Evolutionary conservation across 2,329 filamentous ascomycete species (phyloP), one percentile per base, ranked within the genome.

Genomic region (Colletotrichum falcatum): DNA sequence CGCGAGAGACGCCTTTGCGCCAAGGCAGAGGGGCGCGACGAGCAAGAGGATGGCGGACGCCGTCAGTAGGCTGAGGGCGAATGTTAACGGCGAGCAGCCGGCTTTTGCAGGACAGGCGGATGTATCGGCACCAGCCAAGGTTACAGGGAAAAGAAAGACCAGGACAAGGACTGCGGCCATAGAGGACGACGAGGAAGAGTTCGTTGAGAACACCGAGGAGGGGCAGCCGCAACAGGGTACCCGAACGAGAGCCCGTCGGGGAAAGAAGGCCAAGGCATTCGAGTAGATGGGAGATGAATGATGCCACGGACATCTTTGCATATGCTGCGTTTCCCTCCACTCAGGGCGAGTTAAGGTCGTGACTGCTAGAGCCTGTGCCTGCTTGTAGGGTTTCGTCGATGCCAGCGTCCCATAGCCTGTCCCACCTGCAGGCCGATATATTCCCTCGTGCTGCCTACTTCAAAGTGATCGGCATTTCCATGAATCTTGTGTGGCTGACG

Each of bases 31-130:
- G 33, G 86, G 82, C 16, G 88, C 88, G 70, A 89, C 88, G 46
- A 95, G 91, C 77, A 92, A 93, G 80, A 87, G 92, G 68, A 92
- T 97, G 92, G 90, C 89, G 54, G 91, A 89, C 65, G 94, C 94
- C 0, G 89, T 96, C 65, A 88, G 87, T 67, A 89, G 86, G 78
- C 83, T 97, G 65, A 88, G 89, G 72, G 84, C 86, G 35, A 87
- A 88, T 74, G 87, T 86, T 70, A 77, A 73, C 28, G 74, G 77
- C 70, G 76, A 78, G 68, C 49, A 46, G 23, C 37, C 51, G 39
- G 46, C 53, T 35, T 48, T 12, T 12, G 33, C 20, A 9, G 37
- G 48, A 16, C 48, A 58, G 26, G 51, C 53, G n/a, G 23, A 49
- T 20, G 44, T 46, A 14, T 39, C 70, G 5, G 60, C 64, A 26